These are phyloP conservation scores for Microdochium bolleyi DNA, from an alignment of 2,329 filamentous ascomycete genomes.

Conservation along the genomic window DNA sequence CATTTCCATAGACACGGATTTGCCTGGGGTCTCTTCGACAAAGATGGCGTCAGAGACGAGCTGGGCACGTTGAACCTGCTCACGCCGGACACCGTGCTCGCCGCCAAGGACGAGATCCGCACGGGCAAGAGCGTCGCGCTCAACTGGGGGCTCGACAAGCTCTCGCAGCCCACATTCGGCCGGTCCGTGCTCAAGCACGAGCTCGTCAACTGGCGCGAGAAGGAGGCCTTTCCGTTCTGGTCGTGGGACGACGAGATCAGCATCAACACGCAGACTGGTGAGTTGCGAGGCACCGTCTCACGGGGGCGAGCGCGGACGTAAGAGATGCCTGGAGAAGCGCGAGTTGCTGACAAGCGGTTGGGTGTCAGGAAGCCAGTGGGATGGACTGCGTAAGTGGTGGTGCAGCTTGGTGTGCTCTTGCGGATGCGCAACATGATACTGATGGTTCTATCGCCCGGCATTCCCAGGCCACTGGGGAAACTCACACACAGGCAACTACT, in stretches of 20 bases:
- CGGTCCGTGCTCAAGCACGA: slow-evolving; percentile 41
- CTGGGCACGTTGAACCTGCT: slow-evolving; percentile 41
- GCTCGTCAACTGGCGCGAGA: slow-evolving; percentile 37
- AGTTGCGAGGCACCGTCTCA: not conserved
- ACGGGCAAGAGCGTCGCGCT: slow-evolving; percentile 43
- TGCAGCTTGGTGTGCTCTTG: too few relatives aligned
- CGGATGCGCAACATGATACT: too few relatives aligned
- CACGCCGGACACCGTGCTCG: slow-evolving; percentile 41
- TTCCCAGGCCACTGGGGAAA: not conserved
- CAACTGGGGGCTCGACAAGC: slow-evolving; percentile 46
- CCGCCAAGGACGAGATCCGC: slow-evolving; percentile 40
- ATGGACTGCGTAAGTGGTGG: not conserved
- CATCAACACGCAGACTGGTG: not conserved
- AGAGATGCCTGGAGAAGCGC: not conserved
- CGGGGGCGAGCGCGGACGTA: too few relatives aligned
- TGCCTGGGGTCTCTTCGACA: not conserved
- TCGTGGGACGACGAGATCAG: not conserved
- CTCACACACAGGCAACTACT: not conserved
- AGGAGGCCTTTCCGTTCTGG: not conserved
- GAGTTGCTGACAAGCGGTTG: not conserved
- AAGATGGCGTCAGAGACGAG: slow-evolving; percentile 38
- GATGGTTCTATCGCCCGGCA: too few relatives aligned
- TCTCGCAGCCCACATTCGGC: slow-evolving; percentile 45
- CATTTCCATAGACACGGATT: not conserved
- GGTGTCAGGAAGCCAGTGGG: not conserved